A percentile compares a stretch with the other conserved stretches of the same genome.
Evolutionary conservation across 805 yeast species (phyloP).

Genomic region (Blastobotrys terrestris): DNA sequence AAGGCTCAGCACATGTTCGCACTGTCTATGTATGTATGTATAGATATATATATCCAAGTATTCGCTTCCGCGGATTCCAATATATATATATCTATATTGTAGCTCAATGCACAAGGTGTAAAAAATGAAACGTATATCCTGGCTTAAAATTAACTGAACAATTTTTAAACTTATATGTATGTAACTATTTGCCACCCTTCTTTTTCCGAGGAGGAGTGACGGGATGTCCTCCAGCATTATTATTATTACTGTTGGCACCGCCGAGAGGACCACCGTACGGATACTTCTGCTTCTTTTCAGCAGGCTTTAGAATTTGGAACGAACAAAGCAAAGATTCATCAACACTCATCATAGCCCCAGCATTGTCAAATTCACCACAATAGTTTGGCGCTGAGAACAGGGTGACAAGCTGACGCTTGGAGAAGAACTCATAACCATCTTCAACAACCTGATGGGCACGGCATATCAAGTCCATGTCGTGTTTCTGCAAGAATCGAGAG

Average conservation of each 20-base stretch:
- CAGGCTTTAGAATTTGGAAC: slow-evolving; percentile 88
- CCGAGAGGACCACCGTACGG: slow-evolving; percentile 31
- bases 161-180: neutral
- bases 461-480: slow-evolving; percentile 96
- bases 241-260: slow-evolving; percentile 10
- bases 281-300: slow-evolving; percentile 86
- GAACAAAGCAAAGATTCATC: slow-evolving; percentile 95
- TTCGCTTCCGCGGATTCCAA: neutral
- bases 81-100: too few species aligned
- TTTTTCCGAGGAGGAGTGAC: slow-evolving; percentile 54
- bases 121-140: too few species aligned
- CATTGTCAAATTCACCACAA: slow-evolving; percentile 98
- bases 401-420: slow-evolving; percentile 93
- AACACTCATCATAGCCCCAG: slow-evolving; percentile 99
- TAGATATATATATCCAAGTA: too few species aligned
- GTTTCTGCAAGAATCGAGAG: slow-evolving; percentile 90
- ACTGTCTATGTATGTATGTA: too few species aligned
- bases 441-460: slow-evolving; percentile 99
- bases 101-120: too few species aligned
- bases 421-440: slow-evolving; percentile 96
- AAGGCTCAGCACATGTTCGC: too few species aligned
- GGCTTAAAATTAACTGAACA: neutral
- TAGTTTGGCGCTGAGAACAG: slow-evolving; percentile 95
- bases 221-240: slow-evolving; percentile 40
- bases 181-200: slow-evolving; percentile 15